Conservation (phyloP, 2,329 filamentous ascomycete genomes). For the Stagonosporopsis chrysanthemi region DNA sequence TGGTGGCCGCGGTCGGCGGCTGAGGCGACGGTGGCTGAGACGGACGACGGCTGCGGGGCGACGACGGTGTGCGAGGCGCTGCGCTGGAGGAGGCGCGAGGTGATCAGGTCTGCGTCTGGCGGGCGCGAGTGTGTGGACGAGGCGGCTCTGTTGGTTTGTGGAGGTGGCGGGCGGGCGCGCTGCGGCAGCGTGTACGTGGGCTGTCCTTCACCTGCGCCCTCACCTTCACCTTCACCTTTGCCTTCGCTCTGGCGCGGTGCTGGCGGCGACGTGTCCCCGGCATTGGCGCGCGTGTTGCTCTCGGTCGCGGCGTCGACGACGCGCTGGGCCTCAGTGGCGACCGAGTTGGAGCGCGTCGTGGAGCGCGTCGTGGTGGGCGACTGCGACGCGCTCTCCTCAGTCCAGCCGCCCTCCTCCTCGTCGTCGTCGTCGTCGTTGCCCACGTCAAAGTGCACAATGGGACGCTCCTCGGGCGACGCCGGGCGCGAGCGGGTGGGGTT, state of each 20-base stretch:
- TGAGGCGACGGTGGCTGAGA: slow-evolving; percentile 63
- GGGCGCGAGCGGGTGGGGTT: slow-evolving; percentile 42
- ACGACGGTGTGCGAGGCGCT: slow-evolving; percentile 65
- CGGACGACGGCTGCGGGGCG: slow-evolving; percentile 70
- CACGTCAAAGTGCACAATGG: slow-evolving; percentile 53
- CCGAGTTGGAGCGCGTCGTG: slow-evolving; percentile 52
- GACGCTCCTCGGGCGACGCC: slow-evolving; percentile 46
- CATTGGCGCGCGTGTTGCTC: slow-evolving; percentile 24
- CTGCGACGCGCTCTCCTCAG: slow-evolving; percentile 53
- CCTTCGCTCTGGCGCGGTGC: neutral
- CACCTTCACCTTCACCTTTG: too few species aligned
- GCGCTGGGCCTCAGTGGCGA: slow-evolving; percentile 46
- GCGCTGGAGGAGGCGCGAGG: slow-evolving; percentile 71
- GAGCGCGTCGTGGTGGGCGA: slow-evolving; percentile 52
- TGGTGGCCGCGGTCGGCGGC: slow-evolving; percentile 51
- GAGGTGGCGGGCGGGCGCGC: slow-evolving; percentile 34
- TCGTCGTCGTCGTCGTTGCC: slow-evolving; percentile 39
- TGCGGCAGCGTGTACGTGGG: slow-evolving; percentile 35
- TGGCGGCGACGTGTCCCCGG: slow-evolving; percentile 24
- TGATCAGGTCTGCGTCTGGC: slow-evolving; percentile 70
- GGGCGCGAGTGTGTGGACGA: slow-evolving; percentile 47
- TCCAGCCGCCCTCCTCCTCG: slow-evolving; percentile 50
- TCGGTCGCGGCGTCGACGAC: slow-evolving; percentile 34
- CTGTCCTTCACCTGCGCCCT: slow-evolving; percentile 14
- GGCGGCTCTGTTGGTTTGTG: slow-evolving; percentile 41